Evolutionary conservation across 805 yeast species (phyloP).

Genomic region (Pichia nakasei): DNA sequence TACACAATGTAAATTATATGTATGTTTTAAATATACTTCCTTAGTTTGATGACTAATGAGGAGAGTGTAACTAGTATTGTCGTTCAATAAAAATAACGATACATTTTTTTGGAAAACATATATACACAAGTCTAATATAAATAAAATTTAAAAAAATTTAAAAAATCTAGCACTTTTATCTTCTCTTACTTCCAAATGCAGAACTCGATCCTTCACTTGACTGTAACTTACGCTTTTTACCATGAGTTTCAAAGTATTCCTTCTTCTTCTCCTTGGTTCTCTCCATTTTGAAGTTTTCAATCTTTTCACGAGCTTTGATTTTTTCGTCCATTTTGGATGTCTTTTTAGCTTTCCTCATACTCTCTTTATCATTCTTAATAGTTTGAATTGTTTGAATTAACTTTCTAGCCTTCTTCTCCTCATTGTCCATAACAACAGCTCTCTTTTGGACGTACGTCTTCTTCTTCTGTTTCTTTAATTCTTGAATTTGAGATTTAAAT

Average conservation of each 20-base stretch:
- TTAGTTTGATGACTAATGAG: too few relatives aligned
- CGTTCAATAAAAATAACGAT: too few relatives aligned
- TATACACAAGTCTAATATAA: neutral
- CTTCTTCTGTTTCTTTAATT: slow-evolving; percentile 81
- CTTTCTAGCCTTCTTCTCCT: slow-evolving; percentile 87
- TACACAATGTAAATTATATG: too few relatives aligned
- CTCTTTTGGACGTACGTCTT: slow-evolving; percentile 76
- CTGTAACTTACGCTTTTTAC: slow-evolving; percentile 49
- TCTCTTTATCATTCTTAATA: slow-evolving; percentile 75
- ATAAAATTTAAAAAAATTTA: too few relatives aligned
- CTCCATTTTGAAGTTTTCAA: slow-evolving; percentile 59
- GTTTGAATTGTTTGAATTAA: slow-evolving; percentile 83
- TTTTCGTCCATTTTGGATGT: slow-evolving; percentile 66
- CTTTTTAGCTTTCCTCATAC: slow-evolving; percentile 65
- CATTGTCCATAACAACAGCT: slow-evolving; percentile 89
- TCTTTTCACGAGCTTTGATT: slow-evolving; percentile 66
- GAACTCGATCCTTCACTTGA: slow-evolving; percentile 18
- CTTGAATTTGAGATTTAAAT: slow-evolving; percentile 82
- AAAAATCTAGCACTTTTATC: too few relatives aligned
- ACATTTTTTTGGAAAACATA: too few relatives aligned
- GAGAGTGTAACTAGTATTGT: too few relatives aligned
- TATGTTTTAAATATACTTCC: too few relatives aligned
- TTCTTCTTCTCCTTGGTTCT: slow-evolving; percentile 80
- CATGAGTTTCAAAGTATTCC: slow-evolving; percentile 69
- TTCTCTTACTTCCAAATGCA: slow-evolving; percentile 23